These are phyloP conservation scores for Cystofilobasidium bisporidii DNA, from an alignment of 768 basidiomycete genomes.

Conservation along the genomic window DNA sequence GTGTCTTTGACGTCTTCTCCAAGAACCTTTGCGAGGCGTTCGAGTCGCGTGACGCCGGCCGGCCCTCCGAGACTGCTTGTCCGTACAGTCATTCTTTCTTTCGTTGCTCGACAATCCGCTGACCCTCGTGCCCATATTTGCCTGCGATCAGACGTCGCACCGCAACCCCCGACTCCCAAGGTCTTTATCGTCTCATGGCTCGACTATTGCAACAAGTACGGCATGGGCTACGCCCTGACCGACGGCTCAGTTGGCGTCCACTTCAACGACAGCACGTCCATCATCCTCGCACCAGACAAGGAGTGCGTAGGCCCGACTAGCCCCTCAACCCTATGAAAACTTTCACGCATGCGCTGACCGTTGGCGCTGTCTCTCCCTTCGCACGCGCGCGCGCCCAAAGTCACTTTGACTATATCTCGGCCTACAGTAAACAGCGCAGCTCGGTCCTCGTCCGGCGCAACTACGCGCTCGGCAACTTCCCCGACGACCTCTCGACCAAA, in stretches of 20 bases:
- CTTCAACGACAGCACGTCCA: constrained; percentile 87
- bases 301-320: too few relatives aligned
- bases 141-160: background rate
- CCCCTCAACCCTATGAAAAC: too few relatives aligned
- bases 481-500: constrained; percentile 68
- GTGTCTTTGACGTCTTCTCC: constrained; percentile 31
- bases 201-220: constrained; percentile 97
- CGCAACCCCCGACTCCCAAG: constrained; percentile 46
- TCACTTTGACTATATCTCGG: constrained; percentile 78
- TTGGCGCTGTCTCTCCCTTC: background rate
- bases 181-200: constrained; percentile 98
- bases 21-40: constrained; percentile 49
- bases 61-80: constrained; percentile 58
- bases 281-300: constrained; percentile 78
- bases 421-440: constrained; percentile 55
- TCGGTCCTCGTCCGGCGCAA: constrained; percentile 41
- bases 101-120: too few relatives aligned
- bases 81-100: constrained; percentile 29
- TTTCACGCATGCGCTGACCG: too few relatives aligned
- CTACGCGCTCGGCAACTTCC: constrained; percentile 55
- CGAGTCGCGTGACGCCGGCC: constrained; percentile 55
- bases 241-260: constrained; percentile 91
- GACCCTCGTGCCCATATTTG: background rate
- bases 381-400: constrained; percentile 42
- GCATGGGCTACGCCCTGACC: constrained; percentile 97